A percentile compares a stretch with the other conserved stretches of the same genome.
These are phyloP conservation scores for Blastomyces gilchristii DNA, from an alignment of 2,329 filamentous ascomycete species.

Conservation along the genomic window DNA sequence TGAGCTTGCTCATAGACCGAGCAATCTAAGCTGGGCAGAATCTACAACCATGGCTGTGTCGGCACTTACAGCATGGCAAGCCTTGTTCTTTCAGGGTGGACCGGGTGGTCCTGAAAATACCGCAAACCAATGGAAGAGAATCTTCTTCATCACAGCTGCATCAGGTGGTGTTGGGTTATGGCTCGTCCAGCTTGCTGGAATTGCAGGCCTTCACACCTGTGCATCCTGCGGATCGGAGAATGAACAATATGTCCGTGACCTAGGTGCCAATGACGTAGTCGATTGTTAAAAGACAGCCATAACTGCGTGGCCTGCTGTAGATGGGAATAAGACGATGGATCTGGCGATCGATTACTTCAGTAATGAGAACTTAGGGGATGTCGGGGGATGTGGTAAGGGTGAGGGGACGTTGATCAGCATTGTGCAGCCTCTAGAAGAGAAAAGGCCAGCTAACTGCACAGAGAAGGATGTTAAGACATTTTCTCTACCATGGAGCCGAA, in stretches of 20 bases:
- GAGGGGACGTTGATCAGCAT: conserved; percentile 33
- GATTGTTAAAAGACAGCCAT: conserved; percentile 27
- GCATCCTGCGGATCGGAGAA: conserved; percentile 33
- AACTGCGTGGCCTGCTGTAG: conserved; percentile 25
- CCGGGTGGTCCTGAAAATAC: conserved; percentile 14
- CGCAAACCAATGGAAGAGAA: conserved; percentile 25
- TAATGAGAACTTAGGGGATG: conserved; percentile 31
- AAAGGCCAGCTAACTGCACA: conserved; percentile 21
- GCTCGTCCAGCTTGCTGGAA: conserved; percentile 23
- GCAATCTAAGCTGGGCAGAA: conserved; percentile 28
- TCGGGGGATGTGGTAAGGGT: conserved; percentile 34
- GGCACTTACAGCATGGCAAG: conserved; percentile 37
- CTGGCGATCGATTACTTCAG: conserved; percentile 39
- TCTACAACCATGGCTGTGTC: conserved; percentile 33
- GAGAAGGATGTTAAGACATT: conserved; percentile 23
- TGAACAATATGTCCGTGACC: conserved; percentile 28
- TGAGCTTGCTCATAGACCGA: conserved; percentile 31
- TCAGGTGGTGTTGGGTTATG: conserved; percentile 38
- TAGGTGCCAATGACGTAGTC: conserved; percentile 35
- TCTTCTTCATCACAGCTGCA: conserved; percentile 38
- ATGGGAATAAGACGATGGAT: conserved; percentile 29
- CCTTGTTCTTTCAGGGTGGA: conserved; percentile 33
- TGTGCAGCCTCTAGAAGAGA: conserved; percentile 27
- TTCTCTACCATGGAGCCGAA: conserved; percentile 37
- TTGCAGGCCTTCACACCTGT: conserved; percentile 33